Base-by-base conservation (phyloP, 495 filamentous ascomycete genomes). In the Darksidea phi region DNA sequence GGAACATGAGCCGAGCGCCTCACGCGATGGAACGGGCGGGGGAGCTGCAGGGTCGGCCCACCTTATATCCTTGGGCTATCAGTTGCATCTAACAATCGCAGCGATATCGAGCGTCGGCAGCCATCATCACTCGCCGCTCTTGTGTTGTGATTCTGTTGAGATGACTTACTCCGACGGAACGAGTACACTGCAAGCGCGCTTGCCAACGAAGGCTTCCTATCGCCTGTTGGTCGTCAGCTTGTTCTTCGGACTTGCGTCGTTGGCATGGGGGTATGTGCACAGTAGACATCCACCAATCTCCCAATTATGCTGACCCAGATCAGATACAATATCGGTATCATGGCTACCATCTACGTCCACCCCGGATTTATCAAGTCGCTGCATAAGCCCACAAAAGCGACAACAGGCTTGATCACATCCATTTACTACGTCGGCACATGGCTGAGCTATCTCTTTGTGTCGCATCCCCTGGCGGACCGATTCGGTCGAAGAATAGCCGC, bases 351-450 rank as follows among this genome's bases (percentile, higher is more conserved):
- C 2, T 78, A 81, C 38, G 80, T 82, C 0, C 75, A 82, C 57
- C 78, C 77, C 0, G 81, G 80, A 17, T 84, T 81, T 63, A 68
- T 72, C 21, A 70, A 73, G 24, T 64, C 75, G 0, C 72, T 83
- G 17, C 69, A 76, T 36, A 61, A 74, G 25, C 80, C 75, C 2
- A 72, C 72, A 13, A 73, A 79, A 6, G 69, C 74, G 2, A 61
- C 70, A 24, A 79, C 69, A 34, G 81, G 80, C 1, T 68, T 82
- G 25, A 82, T 84, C 58, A 83, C 81, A 6, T 78, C 77, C 28
- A 77, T 82, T 21, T 82, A 84, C 71, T 83, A 83, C 47, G 66
- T 84, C 20, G 82, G 82, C 42, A 82, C 81, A 10, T 83, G 78
- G 76, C 37, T 71, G 36, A 78, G 77, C 65, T 84, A 83, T 62